A percentile compares a stretch with the other conserved stretches of the same genome.
Evolutionary conservation across 768 basidiomycete species (phyloP).

Genomic region (Gelatoporia subvermispora): DNA sequence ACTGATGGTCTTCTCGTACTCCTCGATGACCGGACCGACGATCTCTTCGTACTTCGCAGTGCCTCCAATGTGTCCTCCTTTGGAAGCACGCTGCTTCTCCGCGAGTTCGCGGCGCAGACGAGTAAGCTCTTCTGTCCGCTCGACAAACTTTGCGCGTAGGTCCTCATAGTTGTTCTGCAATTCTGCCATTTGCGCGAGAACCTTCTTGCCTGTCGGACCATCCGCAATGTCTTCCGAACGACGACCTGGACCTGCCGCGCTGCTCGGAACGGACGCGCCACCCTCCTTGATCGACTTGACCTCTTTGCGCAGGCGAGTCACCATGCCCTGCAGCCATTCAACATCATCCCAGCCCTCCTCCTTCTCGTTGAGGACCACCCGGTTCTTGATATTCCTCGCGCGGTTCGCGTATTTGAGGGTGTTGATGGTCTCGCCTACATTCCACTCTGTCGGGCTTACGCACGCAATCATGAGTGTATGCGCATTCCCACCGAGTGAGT

Average conservation of each 20-base stretch:
- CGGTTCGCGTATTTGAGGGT: constrained; percentile 97
- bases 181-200: constrained; percentile 76
- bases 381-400: constrained; percentile 95
- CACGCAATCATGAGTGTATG: constrained; percentile 99
- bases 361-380: constrained; percentile 84
- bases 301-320: constrained; percentile 83
- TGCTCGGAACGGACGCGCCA: constrained; percentile 20
- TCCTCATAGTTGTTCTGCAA: constrained; percentile 84
- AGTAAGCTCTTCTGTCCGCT: constrained; percentile 85
- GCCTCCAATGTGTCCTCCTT: constrained; percentile 57
- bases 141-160: constrained; percentile 77
- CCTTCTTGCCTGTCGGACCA: constrained; percentile 67
- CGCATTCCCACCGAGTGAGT: constrained; percentile 95
- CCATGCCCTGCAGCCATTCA: constrained; percentile 89
- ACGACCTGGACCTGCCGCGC: not conserved
- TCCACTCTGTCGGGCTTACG: constrained; percentile 94
- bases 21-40: constrained; percentile 96
- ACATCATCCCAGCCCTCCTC: constrained; percentile 99
- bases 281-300: constrained; percentile 76
- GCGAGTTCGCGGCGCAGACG: constrained; percentile 75
- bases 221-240: constrained; percentile 36
- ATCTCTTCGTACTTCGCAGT: constrained; percentile 80
- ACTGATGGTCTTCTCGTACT: constrained; percentile 96
- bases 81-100: constrained; percentile 59
- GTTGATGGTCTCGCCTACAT: constrained; percentile 88